phyloP scores from a whole-genome alignment of 768 basidiomycete species.

The Lyophyllum atratum region DNA sequence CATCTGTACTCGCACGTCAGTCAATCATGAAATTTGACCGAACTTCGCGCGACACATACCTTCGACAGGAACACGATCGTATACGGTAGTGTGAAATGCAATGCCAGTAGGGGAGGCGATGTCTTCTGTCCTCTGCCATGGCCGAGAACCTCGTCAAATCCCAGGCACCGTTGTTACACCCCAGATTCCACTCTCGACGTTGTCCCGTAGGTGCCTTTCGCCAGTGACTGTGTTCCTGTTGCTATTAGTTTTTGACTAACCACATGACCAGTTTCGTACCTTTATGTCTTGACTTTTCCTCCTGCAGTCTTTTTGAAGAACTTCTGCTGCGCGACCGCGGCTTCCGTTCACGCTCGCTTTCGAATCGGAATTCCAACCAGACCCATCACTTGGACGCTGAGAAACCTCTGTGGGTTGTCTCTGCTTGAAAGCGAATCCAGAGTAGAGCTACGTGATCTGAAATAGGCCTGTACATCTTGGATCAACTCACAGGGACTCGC shows the following conservation, averaged over 20 bases:
- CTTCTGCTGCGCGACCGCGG: constrained; percentile 78
- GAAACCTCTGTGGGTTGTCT: too few species aligned
- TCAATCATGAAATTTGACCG: neutral
- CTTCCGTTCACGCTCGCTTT: constrained; percentile 72
- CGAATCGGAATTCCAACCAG: constrained; percentile 59
- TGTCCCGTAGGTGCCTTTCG: constrained; percentile 91
- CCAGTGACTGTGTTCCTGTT: constrained; percentile 69
- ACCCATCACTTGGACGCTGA: too few species aligned
- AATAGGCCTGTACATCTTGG: too few species aligned
- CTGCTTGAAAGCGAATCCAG: too few species aligned
- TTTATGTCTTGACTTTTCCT: constrained; percentile 94
- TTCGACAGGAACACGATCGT: constrained; percentile 95
- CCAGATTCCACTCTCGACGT: constrained; percentile 84
- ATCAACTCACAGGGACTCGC: too few species aligned
- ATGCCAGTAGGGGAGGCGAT: constrained; percentile 61
- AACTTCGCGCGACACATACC: constrained; percentile 39
- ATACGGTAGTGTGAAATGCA: constrained; percentile 88
- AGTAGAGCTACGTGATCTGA: too few species aligned
- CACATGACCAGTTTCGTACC: constrained; percentile 46
- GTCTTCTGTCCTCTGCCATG: constrained; percentile 54
- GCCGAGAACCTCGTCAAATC: constrained; percentile 53
- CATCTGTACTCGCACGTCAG: constrained; percentile 58
- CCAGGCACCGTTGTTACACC: constrained; percentile 65
- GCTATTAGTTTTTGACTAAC: neutral
- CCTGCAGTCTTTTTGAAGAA: constrained; percentile 95